Evolutionary conservation across 1,139 yeast genomes (phyloP).

Genomic region (Eremothecium sinecaudum): DNA sequence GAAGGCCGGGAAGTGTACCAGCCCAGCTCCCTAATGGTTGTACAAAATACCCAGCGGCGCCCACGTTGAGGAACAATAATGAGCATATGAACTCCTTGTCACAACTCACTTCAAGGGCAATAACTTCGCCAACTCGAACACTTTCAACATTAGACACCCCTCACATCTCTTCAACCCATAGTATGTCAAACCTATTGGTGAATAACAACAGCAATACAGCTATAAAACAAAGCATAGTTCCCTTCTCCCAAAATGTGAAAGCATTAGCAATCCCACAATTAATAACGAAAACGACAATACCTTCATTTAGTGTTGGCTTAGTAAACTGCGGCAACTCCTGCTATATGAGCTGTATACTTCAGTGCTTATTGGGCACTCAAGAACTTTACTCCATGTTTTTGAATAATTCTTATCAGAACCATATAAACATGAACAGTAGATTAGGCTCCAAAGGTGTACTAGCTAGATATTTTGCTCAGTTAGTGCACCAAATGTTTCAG

Average conservation of each 20-base stretch:
- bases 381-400: constrained; percentile 41
- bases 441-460: constrained; percentile 79
- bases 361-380: constrained; percentile 57
- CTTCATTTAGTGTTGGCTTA: constrained; percentile 47
- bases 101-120: constrained; percentile 8
- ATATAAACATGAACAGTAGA: constrained; percentile 65
- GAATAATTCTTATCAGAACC: constrained; percentile 53
- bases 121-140: constrained; percentile 8
- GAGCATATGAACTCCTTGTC: constrained; percentile 2
- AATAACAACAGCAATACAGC: constrained; percentile 5
- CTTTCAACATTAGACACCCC: constrained; percentile 6
- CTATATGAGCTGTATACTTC: constrained; percentile 85
- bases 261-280: constrained; percentile 1
- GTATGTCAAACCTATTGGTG: constrained; percentile 1
- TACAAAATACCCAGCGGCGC: constrained; percentile 19
- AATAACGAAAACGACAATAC: constrained; percentile 9
- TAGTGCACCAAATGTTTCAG: constrained; percentile 50
- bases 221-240: background rate
- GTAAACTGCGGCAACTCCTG: constrained; percentile 85
- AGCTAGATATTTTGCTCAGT: constrained; percentile 61
- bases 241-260: background rate
- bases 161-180: constrained; percentile 5
- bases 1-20: background rate
- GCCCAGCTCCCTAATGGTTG: constrained; percentile 5
- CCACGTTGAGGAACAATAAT: constrained; percentile 9